A percentile compares a stretch with the other conserved stretches of the same genome.
Evolutionary conservation across 768 basidiomycete genomes (phyloP).

Genomic region (Suillus paluster): DNA sequence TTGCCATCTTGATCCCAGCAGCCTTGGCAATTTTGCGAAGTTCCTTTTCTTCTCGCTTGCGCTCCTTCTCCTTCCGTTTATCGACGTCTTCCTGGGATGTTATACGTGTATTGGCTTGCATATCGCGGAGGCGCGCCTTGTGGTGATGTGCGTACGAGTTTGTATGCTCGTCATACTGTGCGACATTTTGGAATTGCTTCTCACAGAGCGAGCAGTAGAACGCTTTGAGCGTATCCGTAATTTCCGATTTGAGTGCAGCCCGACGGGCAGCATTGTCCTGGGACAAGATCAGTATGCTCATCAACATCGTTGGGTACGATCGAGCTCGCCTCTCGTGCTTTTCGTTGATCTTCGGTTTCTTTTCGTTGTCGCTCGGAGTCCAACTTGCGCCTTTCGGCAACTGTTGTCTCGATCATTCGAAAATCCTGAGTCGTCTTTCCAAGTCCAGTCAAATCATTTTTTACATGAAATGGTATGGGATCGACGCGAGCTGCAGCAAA

Average conservation of each 20-base stretch:
- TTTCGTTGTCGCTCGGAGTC: conserved; percentile 83
- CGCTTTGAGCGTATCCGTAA: conserved; percentile 65
- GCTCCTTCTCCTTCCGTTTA: conserved; percentile 83
- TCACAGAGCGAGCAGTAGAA: conserved; percentile 87
- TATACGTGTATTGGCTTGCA: conserved; percentile 76
- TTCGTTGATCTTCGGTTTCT: conserved; percentile 80
- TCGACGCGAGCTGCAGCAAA: conserved; percentile 69
- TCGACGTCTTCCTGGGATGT: conserved; percentile 70
- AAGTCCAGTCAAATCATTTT: conserved; percentile 77
- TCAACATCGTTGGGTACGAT: background rate
- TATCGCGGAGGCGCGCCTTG: conserved; percentile 79
- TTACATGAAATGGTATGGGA: conserved; percentile 81
- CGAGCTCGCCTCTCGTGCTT: conserved; percentile 63
- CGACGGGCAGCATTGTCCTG: conserved; percentile 70
- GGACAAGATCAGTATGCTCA: conserved; percentile 12
- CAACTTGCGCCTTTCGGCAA: conserved; percentile 77
- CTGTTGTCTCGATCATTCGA: conserved; percentile 83
- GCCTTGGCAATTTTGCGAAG: conserved; percentile 84
- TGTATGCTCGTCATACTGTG: conserved; percentile 88
- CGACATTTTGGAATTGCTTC: conserved; percentile 85
- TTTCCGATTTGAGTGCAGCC: conserved; percentile 68
- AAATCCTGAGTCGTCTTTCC: conserved; percentile 82
- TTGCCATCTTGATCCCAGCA: conserved; percentile 70
- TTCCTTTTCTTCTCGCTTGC: conserved; percentile 85
- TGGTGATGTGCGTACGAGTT: conserved; percentile 90